A percentile compares a stretch with the other conserved stretches of the same genome.
Conservation (phyloP, 805 yeast species). For the Hanseniaspora lachancei region DNA sequence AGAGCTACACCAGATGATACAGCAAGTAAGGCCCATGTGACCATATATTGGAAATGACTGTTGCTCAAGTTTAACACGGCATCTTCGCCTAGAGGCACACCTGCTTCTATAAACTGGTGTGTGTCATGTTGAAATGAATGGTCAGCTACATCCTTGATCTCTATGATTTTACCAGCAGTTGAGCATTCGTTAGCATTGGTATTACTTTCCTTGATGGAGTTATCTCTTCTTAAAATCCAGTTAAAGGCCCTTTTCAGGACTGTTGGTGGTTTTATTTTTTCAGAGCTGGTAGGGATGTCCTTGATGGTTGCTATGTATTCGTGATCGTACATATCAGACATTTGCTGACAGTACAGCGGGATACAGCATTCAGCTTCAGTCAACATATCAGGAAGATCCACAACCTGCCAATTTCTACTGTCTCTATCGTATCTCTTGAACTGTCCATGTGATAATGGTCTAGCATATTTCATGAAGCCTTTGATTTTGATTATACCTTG, state of each 20-base stretch:
- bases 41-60: slow-evolving; percentile 80
- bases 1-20: slow-evolving; percentile 45
- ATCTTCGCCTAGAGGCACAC: slow-evolving; percentile 77
- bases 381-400: slow-evolving; percentile 69
- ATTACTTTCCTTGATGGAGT: not conserved
- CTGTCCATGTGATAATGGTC: slow-evolving; percentile 46
- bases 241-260: not conserved
- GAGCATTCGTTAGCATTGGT: not conserved
- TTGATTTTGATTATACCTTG: slow-evolving; percentile 52
- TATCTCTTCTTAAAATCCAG: not conserved
- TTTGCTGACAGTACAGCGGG: slow-evolving; percentile 65
- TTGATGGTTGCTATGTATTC: slow-evolving; percentile 30
- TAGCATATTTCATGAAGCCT: slow-evolving; percentile 61
- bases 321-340: slow-evolving; percentile 54
- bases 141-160: not conserved
- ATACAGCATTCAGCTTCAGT: slow-evolving; percentile 49
- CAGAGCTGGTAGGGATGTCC: too few relatives aligned
- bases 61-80: slow-evolving; percentile 76
- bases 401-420: slow-evolving; percentile 58
- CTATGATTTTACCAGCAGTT: not conserved
- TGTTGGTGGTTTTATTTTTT: too few relatives aligned
- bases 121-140: slow-evolving; percentile 34
- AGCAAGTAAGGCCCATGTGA: slow-evolving; percentile 79
- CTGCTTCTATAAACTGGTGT: slow-evolving; percentile 56
- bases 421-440: slow-evolving; percentile 60